These are phyloP conservation scores for Mycena latifolia DNA, from an alignment of 768 basidiomycete genomes.

Conservation along the genomic window DNA sequence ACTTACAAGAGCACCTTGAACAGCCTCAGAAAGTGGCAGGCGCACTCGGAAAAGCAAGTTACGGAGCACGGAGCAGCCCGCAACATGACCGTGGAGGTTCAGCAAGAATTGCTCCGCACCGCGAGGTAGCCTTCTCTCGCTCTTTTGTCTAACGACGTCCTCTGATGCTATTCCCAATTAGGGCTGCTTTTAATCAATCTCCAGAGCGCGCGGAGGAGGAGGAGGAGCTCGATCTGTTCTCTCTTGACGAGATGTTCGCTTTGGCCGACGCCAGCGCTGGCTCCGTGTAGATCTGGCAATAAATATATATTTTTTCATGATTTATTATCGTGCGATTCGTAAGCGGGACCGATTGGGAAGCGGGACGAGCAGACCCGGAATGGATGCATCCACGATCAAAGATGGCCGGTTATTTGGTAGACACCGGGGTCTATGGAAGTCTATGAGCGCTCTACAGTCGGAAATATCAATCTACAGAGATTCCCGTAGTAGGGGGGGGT, in stretches of 20 bases:
- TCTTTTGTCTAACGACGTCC: background rate
- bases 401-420: background rate
- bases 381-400: background rate
- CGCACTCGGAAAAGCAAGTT: background rate
- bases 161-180: background rate
- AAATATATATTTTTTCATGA: background rate
- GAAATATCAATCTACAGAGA: background rate
- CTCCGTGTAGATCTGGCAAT: background rate
- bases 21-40: slow-evolving; percentile 1
- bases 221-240: background rate
- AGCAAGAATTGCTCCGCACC: background rate
- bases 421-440: background rate
- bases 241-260: background rate
- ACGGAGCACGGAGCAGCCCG: background rate
- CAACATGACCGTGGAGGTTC: background rate
- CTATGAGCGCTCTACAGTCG: background rate
- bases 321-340: too few relatives aligned
- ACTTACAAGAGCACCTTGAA: background rate
- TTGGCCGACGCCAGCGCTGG: background rate
- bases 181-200: background rate
- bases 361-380: background rate
- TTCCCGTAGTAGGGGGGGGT: background rate
- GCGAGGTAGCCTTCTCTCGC: background rate
- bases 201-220: background rate
- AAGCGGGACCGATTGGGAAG: too few relatives aligned